Evolutionary conservation across 78 protist species (phyloP).

Genomic region (Speleostelium caveatum): DNA sequence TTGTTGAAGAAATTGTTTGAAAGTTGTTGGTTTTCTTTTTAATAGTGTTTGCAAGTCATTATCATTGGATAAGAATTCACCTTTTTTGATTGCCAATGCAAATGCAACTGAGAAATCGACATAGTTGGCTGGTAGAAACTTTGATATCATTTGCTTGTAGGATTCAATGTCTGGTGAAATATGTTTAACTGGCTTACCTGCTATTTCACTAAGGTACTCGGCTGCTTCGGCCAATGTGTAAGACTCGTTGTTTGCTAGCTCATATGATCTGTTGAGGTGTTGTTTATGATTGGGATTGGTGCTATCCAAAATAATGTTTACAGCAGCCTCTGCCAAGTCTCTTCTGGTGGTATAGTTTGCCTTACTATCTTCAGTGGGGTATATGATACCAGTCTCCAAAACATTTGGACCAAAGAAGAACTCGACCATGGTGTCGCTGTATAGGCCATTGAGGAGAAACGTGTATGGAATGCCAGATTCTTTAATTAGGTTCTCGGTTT

Average conservation of each 20-base stretch:
- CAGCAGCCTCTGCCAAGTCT: constrained; percentile 37
- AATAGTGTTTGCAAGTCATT: neutral
- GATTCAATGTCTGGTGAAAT: constrained; percentile 4
- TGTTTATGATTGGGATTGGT: too few relatives aligned
- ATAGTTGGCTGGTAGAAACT: neutral
- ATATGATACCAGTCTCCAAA: constrained; percentile 10
- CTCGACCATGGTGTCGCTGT: constrained; percentile 7
- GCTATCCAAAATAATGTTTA: neutral
- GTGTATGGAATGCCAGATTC: constrained; percentile 2
- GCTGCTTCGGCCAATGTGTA: constrained; percentile 7
- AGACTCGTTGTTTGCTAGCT: neutral
- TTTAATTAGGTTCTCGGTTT: constrained; percentile 1
- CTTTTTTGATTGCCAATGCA: constrained; percentile 14
- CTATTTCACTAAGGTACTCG: neutral
- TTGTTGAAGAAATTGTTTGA: neutral
- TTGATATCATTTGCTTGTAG: neutral
- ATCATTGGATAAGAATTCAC: neutral
- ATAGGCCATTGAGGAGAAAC: constrained; percentile 6
- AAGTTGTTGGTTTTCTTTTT: constrained; percentile 11
- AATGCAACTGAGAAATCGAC: constrained; percentile 6
- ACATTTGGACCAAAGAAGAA: constrained; percentile 3
- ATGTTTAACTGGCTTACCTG: neutral
- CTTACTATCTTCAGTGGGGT: constrained; percentile 3
- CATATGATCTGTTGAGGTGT: constrained; percentile 11
- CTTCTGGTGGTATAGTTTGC: constrained; percentile 11